Percentiles rank a stretch among this genome's conserved stretches.
phyloP scores from a whole-genome alignment of 495 filamentous ascomycete genomes.

The Aspergillus nanangensis region DNA sequence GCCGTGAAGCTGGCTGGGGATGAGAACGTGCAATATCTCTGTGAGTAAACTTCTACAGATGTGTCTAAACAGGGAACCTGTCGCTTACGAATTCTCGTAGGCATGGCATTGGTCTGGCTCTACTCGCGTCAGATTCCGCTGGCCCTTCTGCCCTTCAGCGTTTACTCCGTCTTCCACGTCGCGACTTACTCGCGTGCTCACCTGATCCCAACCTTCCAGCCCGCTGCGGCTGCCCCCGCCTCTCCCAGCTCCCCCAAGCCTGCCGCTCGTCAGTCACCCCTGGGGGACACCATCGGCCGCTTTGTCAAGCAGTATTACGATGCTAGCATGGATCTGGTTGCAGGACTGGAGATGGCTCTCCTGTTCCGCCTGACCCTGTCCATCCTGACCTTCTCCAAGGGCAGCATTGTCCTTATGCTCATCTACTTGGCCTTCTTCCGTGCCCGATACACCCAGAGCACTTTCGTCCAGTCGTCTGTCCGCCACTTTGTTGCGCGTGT shows the following conservation, averaged over 20 bases:
- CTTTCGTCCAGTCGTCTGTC: slow-evolving; percentile 81
- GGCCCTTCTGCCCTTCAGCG: slow-evolving; percentile 87
- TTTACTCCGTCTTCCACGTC: slow-evolving; percentile 98
- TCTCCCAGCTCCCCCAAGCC: slow-evolving; percentile 48
- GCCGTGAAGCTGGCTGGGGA: slow-evolving; percentile 65
- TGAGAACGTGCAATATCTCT: slow-evolving; percentile 96
- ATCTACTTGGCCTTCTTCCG: slow-evolving; percentile 92
- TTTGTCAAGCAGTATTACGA: slow-evolving; percentile 99
- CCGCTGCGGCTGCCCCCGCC: slow-evolving; percentile 48
- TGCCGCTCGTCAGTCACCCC: slow-evolving; percentile 57
- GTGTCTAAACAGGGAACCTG: no score
- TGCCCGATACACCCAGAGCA: slow-evolving; percentile 83
- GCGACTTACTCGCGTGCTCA: slow-evolving; percentile 63
- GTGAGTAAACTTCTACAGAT: slow-evolving; percentile 50
- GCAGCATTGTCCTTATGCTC: slow-evolving; percentile 80
- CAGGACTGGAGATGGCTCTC: slow-evolving; percentile 69
- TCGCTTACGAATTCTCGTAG: slow-evolving; percentile 38
- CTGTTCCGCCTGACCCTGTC: slow-evolving; percentile 77
- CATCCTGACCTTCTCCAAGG: slow-evolving; percentile 78
- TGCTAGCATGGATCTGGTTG: slow-evolving; percentile 76
- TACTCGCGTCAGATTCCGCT: slow-evolving; percentile 82
- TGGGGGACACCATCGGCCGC: slow-evolving; percentile 75
- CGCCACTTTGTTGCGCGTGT: slow-evolving; percentile 64
- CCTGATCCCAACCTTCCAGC: slow-evolving; percentile 48
- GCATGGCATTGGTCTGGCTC: slow-evolving; percentile 94